Evolutionary conservation across 306 rosid genomes (phyloP), one percentile per base, ranked within the genome.

Genomic region (Arachis hypogaea): DNA sequence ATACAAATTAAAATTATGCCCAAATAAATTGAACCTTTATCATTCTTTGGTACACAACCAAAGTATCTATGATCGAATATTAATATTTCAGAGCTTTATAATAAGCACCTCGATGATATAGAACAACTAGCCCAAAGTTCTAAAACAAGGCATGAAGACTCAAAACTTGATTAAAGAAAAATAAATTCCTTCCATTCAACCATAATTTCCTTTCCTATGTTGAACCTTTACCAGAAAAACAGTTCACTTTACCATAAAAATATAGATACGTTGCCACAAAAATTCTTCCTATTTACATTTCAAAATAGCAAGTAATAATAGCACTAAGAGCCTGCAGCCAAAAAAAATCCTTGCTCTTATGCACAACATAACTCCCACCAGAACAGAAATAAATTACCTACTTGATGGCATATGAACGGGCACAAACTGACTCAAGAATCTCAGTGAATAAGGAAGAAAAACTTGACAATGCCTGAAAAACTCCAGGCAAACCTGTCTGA

Each of bases 401-500:
- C 70, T 84, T 87, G 85, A 95, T 92, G 47, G 97, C 82, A 76
- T 92, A 92, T 30, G 99, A 92, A 29, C 82, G 79, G 12, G 73
- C 85, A 78, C 99, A 95, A 41, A 95, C 99, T 14, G 91, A 68
- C 12, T 81, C 78, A 29, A 95, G 92, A 66, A 89, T 89, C 85
- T 95, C 98, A 2, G 85, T 83, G 82, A 95, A 95, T 67, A 95
- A 68, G 50, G 89, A 85, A 62, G 99, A 90, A 82, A 95, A 95
- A 83, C 96, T 92, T 50, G 98, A 84, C 88, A 95, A 65, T 11
- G 99, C 98, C 68, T 87, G 98, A 61, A 95, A 95, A 12, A 95
- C 99, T 18, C 98, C 99, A 4, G 99, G 99, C 84, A 95, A 87
- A 7, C 99, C 99, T 18, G 99, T 95, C 63, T 95, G 99, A 42